phyloP scores from a whole-genome alignment of 495 filamentous ascomycete species.

The Penicillium bialowiezense region DNA sequence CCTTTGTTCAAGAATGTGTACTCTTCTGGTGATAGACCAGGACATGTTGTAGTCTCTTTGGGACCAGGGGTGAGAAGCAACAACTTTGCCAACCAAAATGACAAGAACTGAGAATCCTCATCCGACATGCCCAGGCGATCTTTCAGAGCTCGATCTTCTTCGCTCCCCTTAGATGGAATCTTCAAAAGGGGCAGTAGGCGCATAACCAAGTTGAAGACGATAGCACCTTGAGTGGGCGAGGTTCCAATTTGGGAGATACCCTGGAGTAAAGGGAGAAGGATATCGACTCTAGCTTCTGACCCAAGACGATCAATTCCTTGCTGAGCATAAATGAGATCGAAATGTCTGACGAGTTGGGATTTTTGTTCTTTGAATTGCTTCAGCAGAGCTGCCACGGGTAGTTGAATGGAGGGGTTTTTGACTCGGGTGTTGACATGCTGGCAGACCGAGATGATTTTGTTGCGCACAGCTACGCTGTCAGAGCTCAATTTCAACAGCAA shows the following conservation, averaged over 20 bases:
- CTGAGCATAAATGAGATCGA: slow-evolving; percentile 86
- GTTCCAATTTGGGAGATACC: slow-evolving; percentile 68
- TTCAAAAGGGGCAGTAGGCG: slow-evolving; percentile 68
- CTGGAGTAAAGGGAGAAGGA: slow-evolving; percentile 69
- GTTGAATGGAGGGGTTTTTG: slow-evolving; percentile 64
- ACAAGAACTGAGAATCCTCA: slow-evolving; percentile 70
- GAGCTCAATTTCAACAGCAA: slow-evolving; percentile 82
- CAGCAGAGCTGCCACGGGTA: slow-evolving; percentile 79
- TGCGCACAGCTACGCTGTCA: slow-evolving; percentile 74
- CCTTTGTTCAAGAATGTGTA: slow-evolving; percentile 64
- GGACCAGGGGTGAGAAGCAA: slow-evolving; percentile 60
- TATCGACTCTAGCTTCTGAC: slow-evolving; percentile 57
- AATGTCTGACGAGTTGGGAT: slow-evolving; percentile 72
- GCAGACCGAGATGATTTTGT: slow-evolving; percentile 72
- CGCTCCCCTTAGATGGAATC: slow-evolving; percentile 70
- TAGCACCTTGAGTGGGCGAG: slow-evolving; percentile 59
- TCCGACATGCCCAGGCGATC: slow-evolving; percentile 62
- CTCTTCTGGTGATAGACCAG: slow-evolving; percentile 69
- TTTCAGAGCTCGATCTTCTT: slow-evolving; percentile 70
- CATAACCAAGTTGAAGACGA: slow-evolving; percentile 81
- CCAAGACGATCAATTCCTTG: slow-evolving; percentile 74
- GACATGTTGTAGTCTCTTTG: slow-evolving; percentile 47
- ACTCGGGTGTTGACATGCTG: slow-evolving; percentile 78
- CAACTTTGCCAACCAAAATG: slow-evolving; percentile 75
- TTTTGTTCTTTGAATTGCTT: slow-evolving; percentile 85